phyloP scores from a whole-genome alignment of 2,329 filamentous ascomycete species.

The Pseudohalonectria lignicola region DNA sequence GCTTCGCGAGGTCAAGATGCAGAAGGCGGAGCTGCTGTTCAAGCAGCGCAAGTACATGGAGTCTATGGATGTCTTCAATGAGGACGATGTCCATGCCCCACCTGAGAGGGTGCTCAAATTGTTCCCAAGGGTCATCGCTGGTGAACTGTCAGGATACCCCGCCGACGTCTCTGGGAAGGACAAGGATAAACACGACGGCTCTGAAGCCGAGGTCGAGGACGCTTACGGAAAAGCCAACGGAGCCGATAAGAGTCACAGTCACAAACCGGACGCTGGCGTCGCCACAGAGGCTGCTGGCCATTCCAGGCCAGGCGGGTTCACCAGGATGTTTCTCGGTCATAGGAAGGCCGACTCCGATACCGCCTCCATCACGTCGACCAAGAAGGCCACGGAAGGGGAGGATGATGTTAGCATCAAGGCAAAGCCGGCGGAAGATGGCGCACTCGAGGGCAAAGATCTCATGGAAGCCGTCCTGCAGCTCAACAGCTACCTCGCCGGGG shows the following conservation, averaged over 20 bases:
- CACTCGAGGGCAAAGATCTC: constrained; percentile 71
- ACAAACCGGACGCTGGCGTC: constrained; percentile 10
- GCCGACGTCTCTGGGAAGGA: too few relatives aligned
- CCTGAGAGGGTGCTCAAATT: constrained; percentile 79
- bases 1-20: constrained; percentile 77
- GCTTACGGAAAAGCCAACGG: constrained; percentile 16
- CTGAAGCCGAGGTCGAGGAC: constrained; percentile 19
- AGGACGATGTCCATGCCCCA: constrained; percentile 76
- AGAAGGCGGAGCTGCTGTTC: constrained; percentile 82
- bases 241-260: constrained; percentile 16
- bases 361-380: constrained; percentile 49
- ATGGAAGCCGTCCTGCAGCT: constrained; percentile 72
- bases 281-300: constrained; percentile 11
- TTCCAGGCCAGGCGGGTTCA: constrained; percentile 28
- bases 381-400: constrained; percentile 39
- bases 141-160: constrained; percentile 53
- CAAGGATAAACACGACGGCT: too few relatives aligned
- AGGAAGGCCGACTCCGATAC: constrained; percentile 39
- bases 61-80: constrained; percentile 77
- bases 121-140: constrained; percentile 76
- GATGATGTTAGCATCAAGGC: constrained; percentile 43
- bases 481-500: constrained; percentile 79
- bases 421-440: constrained; percentile 33
- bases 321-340: constrained; percentile 40
- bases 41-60: constrained; percentile 71